A percentile compares a stretch with the other conserved stretches of the same genome.
Conservation (phyloP, 805 yeast genomes). For the Metschnikowia sp. region DNA sequence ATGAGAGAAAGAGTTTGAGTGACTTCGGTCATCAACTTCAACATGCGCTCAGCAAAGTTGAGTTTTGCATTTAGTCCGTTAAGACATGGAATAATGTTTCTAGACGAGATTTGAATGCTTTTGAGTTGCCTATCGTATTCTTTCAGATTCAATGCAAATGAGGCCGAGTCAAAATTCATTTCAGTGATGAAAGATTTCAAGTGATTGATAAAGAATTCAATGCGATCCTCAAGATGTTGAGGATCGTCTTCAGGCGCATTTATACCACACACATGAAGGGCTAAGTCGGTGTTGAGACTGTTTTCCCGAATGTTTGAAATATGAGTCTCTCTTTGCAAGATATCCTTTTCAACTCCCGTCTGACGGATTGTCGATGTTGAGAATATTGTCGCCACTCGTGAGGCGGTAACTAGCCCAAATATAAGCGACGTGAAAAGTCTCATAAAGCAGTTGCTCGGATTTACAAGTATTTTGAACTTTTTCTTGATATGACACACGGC, state of each 20-base stretch:
- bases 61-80: neutral
- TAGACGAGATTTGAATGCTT: neutral
- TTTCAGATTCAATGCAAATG: neutral
- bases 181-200: neutral
- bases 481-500: too few species aligned
- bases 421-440: too few species aligned
- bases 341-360: too few species aligned
- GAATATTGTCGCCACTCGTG: too few species aligned
- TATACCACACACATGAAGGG: neutral
- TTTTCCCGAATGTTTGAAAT: too few species aligned
- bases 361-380: too few species aligned
- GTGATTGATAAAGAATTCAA: neutral
- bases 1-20: too few species aligned
- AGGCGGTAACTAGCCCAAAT: too few species aligned
- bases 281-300: too few species aligned
- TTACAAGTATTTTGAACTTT: too few species aligned
- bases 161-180: neutral
- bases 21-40: neutral
- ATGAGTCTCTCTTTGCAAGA: too few species aligned
- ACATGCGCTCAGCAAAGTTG: neutral
- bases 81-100: neutral
- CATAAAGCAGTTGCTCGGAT: too few species aligned
- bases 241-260: neutral
- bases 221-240: neutral
- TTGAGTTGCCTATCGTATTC: neutral